These are phyloP conservation scores for Pseudopithomyces chartarum DNA, from an alignment of 2,329 filamentous ascomycete species.

Conservation along the genomic window DNA sequence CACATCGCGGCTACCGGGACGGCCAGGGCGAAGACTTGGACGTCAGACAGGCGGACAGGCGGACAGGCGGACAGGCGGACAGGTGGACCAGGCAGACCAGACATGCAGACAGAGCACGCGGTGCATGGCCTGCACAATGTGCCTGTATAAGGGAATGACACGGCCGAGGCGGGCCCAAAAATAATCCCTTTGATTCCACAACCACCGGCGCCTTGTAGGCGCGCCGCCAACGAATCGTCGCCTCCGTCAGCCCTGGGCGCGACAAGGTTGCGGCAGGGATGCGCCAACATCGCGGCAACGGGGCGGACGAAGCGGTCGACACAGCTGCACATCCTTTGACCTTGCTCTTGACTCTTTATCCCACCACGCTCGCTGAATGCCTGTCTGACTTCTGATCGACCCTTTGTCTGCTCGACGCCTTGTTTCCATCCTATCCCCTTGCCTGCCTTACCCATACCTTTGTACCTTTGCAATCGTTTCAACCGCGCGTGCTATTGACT, in stretches of 20 bases:
- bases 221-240: conserved; percentile 4
- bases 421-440: not conserved
- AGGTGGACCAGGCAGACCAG: not conserved
- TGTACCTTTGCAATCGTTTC: not conserved
- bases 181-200: not conserved
- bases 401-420: conserved; percentile 3
- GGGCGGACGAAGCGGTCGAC: not conserved
- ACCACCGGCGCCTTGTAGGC: conserved; percentile 5
- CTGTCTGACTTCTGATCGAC: too few species aligned
- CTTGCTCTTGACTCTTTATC: conserved; percentile 13
- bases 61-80: not conserved
- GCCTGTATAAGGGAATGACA: not conserved
- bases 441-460: too few species aligned
- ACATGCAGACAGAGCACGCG: not conserved
- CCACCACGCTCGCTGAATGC: conserved; percentile 5
- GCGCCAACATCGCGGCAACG: conserved; percentile 4
- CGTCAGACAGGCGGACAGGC: not conserved
- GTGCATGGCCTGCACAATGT: not conserved
- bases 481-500: conserved; percentile 2
- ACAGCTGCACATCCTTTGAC: conserved; percentile 3
- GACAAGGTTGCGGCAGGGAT: conserved; percentile 1
- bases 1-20: not conserved
- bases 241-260: not conserved
- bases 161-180: conserved; percentile 5
- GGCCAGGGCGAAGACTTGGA: not conserved